phyloP scores from a whole-genome alignment of 345 rosid genomes.

The Atalantia buxifolia region DNA sequence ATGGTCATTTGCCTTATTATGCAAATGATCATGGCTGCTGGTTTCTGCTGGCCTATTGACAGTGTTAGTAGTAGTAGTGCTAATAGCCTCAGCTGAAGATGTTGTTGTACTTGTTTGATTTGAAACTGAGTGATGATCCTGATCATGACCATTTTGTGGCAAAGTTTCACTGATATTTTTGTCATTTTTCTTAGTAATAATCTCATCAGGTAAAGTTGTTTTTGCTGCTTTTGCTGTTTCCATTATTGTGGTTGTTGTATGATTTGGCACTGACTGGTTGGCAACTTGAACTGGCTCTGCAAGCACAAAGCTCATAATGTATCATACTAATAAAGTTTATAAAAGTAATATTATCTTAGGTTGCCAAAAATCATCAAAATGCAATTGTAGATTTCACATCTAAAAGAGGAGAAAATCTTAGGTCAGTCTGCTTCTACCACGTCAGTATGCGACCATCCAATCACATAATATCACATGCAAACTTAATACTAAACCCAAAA shows the following conservation, averaged over 20 bases:
- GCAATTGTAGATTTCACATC: too few relatives aligned
- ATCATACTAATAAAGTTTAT: not conserved
- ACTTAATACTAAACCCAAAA: too few relatives aligned
- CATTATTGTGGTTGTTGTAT: not conserved
- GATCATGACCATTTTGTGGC: not conserved
- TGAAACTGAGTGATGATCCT: not conserved
- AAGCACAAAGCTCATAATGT: not conserved
- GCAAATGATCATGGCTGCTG: conserved; percentile 5
- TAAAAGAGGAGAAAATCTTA: too few relatives aligned
- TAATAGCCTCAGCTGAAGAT: not conserved
- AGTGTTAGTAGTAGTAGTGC: not conserved
- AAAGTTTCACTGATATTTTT: conserved; percentile 11
- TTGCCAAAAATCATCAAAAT: too few relatives aligned
- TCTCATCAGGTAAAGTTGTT: not conserved
- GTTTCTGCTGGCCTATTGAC: not conserved
- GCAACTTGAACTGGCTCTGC: conserved; percentile 31
- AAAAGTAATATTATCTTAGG: not conserved
- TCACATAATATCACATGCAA: too few relatives aligned
- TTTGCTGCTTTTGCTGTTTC: not conserved
- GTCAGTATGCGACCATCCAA: too few relatives aligned
- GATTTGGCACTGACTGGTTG: conserved; percentile 7
- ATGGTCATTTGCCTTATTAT: not conserved
- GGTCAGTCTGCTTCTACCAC: too few relatives aligned
- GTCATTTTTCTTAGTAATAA: conserved; percentile 11
- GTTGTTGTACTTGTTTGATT: not conserved